phyloP scores from a whole-genome alignment of 2,329 filamentous ascomycete species.

The Fusarium illudens region DNA sequence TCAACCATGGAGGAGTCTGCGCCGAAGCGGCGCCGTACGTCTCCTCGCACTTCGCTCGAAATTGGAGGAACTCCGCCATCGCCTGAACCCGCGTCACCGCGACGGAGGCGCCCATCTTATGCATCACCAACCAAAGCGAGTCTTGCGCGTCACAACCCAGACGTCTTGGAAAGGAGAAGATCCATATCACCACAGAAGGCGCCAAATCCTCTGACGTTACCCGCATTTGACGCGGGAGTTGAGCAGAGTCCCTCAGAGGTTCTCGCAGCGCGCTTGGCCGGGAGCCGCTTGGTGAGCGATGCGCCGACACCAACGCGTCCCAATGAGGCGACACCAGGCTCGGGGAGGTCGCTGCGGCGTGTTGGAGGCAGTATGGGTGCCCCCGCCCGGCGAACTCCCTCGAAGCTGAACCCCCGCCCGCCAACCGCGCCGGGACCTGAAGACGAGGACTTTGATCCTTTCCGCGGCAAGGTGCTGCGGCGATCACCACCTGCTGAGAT shows the following conservation, averaged over 20 bases:
- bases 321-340: conserved; percentile 17
- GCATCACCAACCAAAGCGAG: conserved; percentile 74
- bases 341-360: conserved; percentile 25
- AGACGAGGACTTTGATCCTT: conserved; percentile 44
- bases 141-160: conserved; percentile 67
- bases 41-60: conserved; percentile 54
- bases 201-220: conserved; percentile 10
- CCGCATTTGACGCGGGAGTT: conserved; percentile 29
- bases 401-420: conserved; percentile 56
- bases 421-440: conserved; percentile 54
- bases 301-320: conserved; percentile 26
- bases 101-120: conserved; percentile 62
- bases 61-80: conserved; percentile 33
- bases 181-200: conserved; percentile 49
- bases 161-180: conserved; percentile 59
- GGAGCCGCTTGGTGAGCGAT: conserved; percentile 38
- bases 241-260: conserved; percentile 42
- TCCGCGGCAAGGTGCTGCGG: conserved; percentile 41
- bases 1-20: conserved; percentile 61
- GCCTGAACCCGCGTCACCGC: conserved; percentile 42
- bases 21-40: conserved; percentile 71
- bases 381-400: conserved; percentile 52
- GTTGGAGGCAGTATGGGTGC: conserved; percentile 46
- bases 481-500: conserved; percentile 45
- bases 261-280: conserved; percentile 44